phyloP scores from a whole-genome alignment of 2,329 filamentous ascomycete genomes.

The Escovopsis sp. region DNA sequence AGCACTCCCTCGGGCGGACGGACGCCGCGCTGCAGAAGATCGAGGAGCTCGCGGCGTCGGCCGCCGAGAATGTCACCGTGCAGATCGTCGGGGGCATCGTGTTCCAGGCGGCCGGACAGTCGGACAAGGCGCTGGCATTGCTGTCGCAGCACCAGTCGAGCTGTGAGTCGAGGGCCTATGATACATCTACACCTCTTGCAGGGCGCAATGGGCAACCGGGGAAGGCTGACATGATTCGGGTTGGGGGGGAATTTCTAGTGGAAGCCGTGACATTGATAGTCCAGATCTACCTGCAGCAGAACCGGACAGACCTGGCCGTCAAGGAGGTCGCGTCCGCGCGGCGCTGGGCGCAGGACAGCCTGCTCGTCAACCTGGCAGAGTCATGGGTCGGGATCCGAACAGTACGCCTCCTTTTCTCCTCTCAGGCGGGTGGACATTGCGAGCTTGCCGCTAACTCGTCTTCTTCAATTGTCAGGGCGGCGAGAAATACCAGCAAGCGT shows the following conservation, averaged over 20 bases:
- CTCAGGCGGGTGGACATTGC: too few species aligned
- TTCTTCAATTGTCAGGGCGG: conserved; percentile 47
- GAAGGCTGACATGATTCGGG: too few species aligned
- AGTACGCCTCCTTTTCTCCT: conserved; percentile 30
- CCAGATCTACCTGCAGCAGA: conserved; percentile 85
- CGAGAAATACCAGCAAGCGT: conserved; percentile 90
- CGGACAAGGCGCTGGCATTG: conserved; percentile 72
- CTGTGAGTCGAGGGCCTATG: conserved; percentile 37
- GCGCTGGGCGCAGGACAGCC: conserved; percentile 87
- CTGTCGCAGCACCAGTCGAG: conserved; percentile 75
- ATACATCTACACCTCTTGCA: too few species aligned
- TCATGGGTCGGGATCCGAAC: conserved; percentile 85
- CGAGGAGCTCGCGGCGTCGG: conserved; percentile 51
- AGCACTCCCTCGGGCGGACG: conserved; percentile 44
- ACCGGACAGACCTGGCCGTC: conserved; percentile 75
- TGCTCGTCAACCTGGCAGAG: conserved; percentile 88
- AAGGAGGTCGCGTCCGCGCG: conserved; percentile 81
- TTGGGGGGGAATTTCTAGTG: conserved; percentile 23
- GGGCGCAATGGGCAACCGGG: too few species aligned
- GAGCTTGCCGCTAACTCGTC: too few species aligned
- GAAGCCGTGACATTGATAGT: conserved; percentile 74
- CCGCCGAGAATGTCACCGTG: conserved; percentile 62
- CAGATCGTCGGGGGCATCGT: conserved; percentile 74
- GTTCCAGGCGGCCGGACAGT: conserved; percentile 62
- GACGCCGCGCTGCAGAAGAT: conserved; percentile 48